These are phyloP conservation scores for Trametes pubescens DNA, from an alignment of 1,284 basidiomycete species.

Conservation along the genomic window DNA sequence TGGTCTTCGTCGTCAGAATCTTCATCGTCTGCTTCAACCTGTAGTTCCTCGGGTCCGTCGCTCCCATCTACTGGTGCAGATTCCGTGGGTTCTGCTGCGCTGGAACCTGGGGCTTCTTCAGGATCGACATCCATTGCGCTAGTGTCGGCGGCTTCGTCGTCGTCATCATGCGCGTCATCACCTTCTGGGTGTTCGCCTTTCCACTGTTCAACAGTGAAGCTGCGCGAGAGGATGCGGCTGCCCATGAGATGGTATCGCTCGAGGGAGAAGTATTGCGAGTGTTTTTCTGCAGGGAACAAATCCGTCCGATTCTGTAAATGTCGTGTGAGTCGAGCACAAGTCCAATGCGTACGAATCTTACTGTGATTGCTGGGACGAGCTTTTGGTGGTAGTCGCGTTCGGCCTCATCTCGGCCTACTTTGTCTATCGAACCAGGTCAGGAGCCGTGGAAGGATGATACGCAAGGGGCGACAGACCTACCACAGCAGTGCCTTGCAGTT, in stretches of 20 bases:
- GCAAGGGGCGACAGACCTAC: constrained; percentile 65
- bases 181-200: constrained; percentile 44
- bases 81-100: constrained; percentile 39
- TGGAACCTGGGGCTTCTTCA: constrained; percentile 55
- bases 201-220: constrained; percentile 81
- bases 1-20: constrained; percentile 65
- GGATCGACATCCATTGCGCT: constrained; percentile 51
- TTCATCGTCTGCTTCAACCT: constrained; percentile 36
- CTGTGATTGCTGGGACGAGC: constrained; percentile 72
- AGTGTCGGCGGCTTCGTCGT: constrained; percentile 42
- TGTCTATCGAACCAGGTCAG: constrained; percentile 57
- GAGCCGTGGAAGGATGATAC: constrained; percentile 10
- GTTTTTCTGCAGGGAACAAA: constrained; percentile 66
- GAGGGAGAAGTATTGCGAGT: constrained; percentile 69
- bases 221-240: constrained; percentile 91
- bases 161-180: constrained; percentile 60
- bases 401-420: constrained; percentile 88
- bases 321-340: background rate
- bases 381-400: constrained; percentile 78
- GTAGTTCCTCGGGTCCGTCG: constrained; percentile 37
- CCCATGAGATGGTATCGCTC: constrained; percentile 91
- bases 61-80: constrained; percentile 38
- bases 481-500: constrained; percentile 87
- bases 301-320: constrained; percentile 69
- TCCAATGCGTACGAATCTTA: constrained; percentile 43